Evolutionary conservation across 2,329 filamentous ascomycete species (phyloP).

Genomic region (Fusarium gaditjirri): DNA sequence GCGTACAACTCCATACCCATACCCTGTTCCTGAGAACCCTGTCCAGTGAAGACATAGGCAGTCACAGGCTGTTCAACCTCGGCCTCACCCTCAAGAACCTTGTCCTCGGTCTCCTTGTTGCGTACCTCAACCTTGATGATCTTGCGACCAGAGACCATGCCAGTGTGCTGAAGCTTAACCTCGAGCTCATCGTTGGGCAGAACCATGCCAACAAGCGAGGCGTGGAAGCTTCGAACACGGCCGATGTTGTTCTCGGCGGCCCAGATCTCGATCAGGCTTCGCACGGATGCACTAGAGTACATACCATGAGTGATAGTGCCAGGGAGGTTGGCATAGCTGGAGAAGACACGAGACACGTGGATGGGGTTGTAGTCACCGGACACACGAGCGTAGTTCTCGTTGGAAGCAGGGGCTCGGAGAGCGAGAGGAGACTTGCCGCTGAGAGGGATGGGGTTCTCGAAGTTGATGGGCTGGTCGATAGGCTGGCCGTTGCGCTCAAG

Average conservation of each 20-base stretch:
- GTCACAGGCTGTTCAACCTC: slow-evolving; percentile 98
- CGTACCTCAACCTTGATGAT: slow-evolving; percentile 98
- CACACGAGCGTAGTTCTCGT: slow-evolving; percentile 97
- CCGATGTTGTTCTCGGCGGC: slow-evolving; percentile 98
- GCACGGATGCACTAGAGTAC: slow-evolving; percentile 97
- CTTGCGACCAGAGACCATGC: slow-evolving; percentile 98
- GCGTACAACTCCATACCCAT: slow-evolving; percentile 99
- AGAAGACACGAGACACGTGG: slow-evolving; percentile 96
- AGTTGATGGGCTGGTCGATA: slow-evolving; percentile 95
- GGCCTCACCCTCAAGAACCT: slow-evolving; percentile 93
- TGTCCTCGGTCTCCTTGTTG: slow-evolving; percentile 96
- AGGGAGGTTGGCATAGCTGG: slow-evolving; percentile 92
- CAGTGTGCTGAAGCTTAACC: slow-evolving; percentile 94
- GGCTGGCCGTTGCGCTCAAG: slow-evolving; percentile 89
- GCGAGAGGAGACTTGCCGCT: slow-evolving; percentile 90
- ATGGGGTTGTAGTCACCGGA: slow-evolving; percentile 99
- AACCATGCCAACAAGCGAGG: slow-evolving; percentile 97
- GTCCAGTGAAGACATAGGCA: slow-evolving; percentile 97
- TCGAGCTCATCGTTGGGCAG: slow-evolving; percentile 94
- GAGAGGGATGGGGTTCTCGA: slow-evolving; percentile 96
- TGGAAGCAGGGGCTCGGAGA: slow-evolving; percentile 91
- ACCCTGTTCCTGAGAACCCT: slow-evolving; percentile 97
- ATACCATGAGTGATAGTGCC: slow-evolving; percentile 99
- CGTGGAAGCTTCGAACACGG: slow-evolving; percentile 96
- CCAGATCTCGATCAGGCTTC: slow-evolving; percentile 97